Percentiles rank a stretch among this genome's conserved stretches.
phyloP scores from a whole-genome alignment of 257 asterid species.

The Scutellaria barbata region DNA sequence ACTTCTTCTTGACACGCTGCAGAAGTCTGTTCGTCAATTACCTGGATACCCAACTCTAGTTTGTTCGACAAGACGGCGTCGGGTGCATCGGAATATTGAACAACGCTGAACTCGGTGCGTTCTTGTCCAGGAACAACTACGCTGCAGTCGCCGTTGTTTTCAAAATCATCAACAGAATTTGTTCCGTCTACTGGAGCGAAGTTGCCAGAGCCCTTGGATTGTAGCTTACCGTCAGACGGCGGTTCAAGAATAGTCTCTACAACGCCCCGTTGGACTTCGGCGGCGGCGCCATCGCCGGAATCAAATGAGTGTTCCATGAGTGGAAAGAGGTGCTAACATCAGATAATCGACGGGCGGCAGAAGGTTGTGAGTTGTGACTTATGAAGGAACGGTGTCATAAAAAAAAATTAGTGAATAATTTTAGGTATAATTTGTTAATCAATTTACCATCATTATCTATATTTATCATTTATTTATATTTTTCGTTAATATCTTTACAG shows the following conservation, averaged over 20 bases:
- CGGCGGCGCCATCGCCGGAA: slow-evolving; percentile 29
- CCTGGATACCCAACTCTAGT: background rate
- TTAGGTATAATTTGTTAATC: too few relatives aligned
- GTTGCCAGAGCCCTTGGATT: slow-evolving; percentile 26
- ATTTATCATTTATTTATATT: too few relatives aligned
- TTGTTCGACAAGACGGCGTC: background rate
- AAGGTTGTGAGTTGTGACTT: background rate
- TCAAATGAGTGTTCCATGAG: slow-evolving; percentile 25
- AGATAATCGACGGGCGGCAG: background rate
- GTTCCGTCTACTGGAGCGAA: slow-evolving; percentile 12
- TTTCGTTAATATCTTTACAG: too few relatives aligned
- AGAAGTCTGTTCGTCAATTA: background rate
- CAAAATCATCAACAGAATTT: slow-evolving; percentile 2
- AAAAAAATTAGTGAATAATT: too few relatives aligned
- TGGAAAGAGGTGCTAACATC: slow-evolving; percentile 4
- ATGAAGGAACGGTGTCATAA: background rate
- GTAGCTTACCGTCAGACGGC: slow-evolving; percentile 21
- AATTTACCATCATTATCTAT: background rate
- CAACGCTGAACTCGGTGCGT: background rate
- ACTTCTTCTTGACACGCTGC: slow-evolving; percentile 28
- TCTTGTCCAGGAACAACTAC: slow-evolving; percentile 22
- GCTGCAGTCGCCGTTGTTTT: slow-evolving; percentile 5
- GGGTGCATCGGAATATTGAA: background rate
- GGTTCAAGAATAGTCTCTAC: slow-evolving; percentile 11
- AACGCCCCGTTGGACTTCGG: slow-evolving; percentile 19